phyloP scores from a whole-genome alignment of 2,329 filamentous ascomycete genomes.

The Neocucurbitaria cava region DNA sequence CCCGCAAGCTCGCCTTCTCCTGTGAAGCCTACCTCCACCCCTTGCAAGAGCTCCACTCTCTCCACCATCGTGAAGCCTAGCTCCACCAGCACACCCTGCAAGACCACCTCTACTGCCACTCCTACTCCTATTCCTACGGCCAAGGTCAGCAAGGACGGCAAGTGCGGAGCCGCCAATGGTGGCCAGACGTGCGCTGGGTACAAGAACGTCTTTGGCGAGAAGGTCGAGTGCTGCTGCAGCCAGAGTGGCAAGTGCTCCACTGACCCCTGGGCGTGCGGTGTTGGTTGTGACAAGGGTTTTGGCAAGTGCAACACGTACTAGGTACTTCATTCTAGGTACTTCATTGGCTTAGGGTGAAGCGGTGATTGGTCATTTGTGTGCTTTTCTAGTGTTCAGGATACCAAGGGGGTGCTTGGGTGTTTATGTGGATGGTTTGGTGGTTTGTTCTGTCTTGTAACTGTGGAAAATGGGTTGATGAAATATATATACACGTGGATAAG shows the following conservation, averaged over 20 bases:
- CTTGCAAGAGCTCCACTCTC: not conserved
- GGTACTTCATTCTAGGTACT: not conserved
- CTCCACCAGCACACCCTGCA: slow-evolving; percentile 24
- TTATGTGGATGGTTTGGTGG: slow-evolving; percentile 1
- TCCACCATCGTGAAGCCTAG: slow-evolving; percentile 12
- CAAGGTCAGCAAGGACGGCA: slow-evolving; percentile 30
- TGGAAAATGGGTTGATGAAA: not conserved
- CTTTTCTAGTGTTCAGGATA: not conserved
- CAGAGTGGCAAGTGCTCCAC: slow-evolving; percentile 28
- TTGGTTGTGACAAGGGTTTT: slow-evolving; percentile 38
- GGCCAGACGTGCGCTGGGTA: slow-evolving; percentile 37
- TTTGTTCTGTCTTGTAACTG: slow-evolving; percentile 9
- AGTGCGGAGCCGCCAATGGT: slow-evolving; percentile 29
- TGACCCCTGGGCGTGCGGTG: slow-evolving; percentile 28
- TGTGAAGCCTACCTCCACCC: not conserved
- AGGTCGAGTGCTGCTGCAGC: slow-evolving; percentile 36
- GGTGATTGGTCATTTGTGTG: not conserved
- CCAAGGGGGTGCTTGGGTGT: not conserved
- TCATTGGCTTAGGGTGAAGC: too few relatives aligned
- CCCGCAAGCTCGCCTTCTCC: not conserved
- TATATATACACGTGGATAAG: slow-evolving; percentile 11
- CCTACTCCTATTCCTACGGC: slow-evolving; percentile 23
- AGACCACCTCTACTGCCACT: slow-evolving; percentile 16
- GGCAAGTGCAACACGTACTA: slow-evolving; percentile 37
- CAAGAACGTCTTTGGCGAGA: slow-evolving; percentile 22